Percentiles rank a stretch among this genome's conserved stretches.
These are phyloP conservation scores for Umbelopsis sp. DNA, from an alignment of 192 early-diverging fungal genomes.

Conservation along the genomic window DNA sequence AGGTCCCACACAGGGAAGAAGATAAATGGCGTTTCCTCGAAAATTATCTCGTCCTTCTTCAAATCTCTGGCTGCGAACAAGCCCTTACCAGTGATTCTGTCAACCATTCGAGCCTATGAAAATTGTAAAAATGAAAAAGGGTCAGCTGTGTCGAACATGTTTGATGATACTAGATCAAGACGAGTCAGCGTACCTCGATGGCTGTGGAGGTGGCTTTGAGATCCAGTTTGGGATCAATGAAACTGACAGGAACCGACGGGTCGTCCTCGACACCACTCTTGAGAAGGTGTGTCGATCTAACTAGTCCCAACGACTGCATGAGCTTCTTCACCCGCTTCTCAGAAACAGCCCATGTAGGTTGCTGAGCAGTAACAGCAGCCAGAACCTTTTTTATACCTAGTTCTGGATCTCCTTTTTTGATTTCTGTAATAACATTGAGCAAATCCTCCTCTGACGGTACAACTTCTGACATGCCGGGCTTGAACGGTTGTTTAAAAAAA, in stretches of 20 bases:
- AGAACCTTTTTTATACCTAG: conserved; percentile 57
- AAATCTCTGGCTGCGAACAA: conserved; percentile 59
- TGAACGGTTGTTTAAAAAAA: conserved; percentile 7
- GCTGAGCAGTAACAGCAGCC: conserved; percentile 37
- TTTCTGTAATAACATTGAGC: conserved; percentile 39
- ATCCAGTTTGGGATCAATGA: conserved; percentile 48
- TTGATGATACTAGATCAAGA: background rate
- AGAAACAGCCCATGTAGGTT: conserved; percentile 58
- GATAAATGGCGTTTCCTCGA: conserved; percentile 59
- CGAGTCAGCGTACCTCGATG: conserved; percentile 19
- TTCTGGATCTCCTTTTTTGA: conserved; percentile 53
- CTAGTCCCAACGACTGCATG: conserved; percentile 48
- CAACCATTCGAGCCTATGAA: conserved; percentile 34
- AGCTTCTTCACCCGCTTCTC: conserved; percentile 68
- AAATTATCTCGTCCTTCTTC: conserved; percentile 48
- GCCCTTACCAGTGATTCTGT: conserved; percentile 49
- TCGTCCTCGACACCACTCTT: conserved; percentile 47
- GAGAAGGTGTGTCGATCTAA: conserved; percentile 42
- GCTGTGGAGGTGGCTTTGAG: conserved; percentile 40
- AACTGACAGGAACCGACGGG: conserved; percentile 55
- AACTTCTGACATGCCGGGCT: conserved; percentile 20
- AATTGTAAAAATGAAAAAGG: background rate
- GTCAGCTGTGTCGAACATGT: too few relatives aligned
- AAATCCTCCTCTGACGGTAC: conserved; percentile 42
- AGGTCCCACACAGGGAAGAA: conserved; percentile 62